Evolutionary conservation across 768 basidiomycete species (phyloP).

Genomic region (Phlebiopsis flavidoalba): DNA sequence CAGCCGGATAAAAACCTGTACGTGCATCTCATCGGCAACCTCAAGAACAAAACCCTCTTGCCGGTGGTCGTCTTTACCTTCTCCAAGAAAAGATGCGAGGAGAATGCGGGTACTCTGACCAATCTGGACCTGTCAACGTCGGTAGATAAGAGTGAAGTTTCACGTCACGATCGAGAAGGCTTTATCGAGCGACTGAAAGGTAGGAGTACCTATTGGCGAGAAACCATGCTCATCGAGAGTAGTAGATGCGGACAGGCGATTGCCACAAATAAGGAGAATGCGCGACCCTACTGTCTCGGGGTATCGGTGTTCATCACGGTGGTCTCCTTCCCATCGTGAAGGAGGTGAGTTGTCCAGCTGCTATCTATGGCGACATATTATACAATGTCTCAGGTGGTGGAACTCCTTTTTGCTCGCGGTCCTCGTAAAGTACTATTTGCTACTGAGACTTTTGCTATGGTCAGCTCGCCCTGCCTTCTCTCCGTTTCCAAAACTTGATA

Average conservation of each 20-base stretch:
- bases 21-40: conserved; percentile 82
- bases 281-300: conserved; percentile 82
- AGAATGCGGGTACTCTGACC: conserved; percentile 85
- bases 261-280: conserved; percentile 92
- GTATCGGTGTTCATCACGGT: conserved; percentile 97
- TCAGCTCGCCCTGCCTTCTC: conserved; percentile 27
- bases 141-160: conserved; percentile 93
- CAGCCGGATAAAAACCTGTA: conserved; percentile 88
- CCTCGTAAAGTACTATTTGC: conserved; percentile 95
- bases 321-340: conserved; percentile 95
- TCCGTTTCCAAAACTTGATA: neutral
- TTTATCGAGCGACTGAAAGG: conserved; percentile 86
- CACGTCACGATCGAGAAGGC: conserved; percentile 94
- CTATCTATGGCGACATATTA: neutral
- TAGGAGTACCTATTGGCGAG: conserved; percentile 23
- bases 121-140: conserved; percentile 86
- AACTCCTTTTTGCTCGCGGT: conserved; percentile 92
- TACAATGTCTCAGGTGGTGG: conserved; percentile 63
- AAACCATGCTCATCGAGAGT: neutral
- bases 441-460: conserved; percentile 99
- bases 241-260: conserved; percentile 80
- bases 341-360: conserved; percentile 51
- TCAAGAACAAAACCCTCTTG: conserved; percentile 81
- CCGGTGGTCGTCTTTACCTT: conserved; percentile 97
- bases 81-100: conserved; percentile 95